Evolutionary conservation across 2,329 filamentous ascomycete species (phyloP), one percentile per base, ranked within the genome.

Genomic region (Cladorrhinum sp.): DNA sequence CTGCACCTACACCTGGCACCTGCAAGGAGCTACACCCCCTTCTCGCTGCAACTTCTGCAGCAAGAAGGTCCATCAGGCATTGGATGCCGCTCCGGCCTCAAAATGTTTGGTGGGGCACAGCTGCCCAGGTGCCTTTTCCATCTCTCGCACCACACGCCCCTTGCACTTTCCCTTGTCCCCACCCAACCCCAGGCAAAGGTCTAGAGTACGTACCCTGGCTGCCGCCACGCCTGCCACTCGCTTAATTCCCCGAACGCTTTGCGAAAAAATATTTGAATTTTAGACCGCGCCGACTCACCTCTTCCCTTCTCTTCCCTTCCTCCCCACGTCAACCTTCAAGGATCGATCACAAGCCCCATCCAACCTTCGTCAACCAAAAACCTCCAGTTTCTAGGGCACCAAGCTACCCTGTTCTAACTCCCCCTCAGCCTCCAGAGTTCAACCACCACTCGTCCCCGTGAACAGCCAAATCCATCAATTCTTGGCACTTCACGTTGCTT

Each of bases 381-480:
- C 69, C 67, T 67, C 75, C 72, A 72, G 73, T 72, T 77, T 87
- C 89, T 92, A 92, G 90, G 90, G 90, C 90, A 91, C 89, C 79
- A 85, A 92, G 90, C 90, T 90, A 92, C 90, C 90, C 90, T 92
- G 25, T 81, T n/a, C 77, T 76, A 79, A 79, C 79, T 80, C 82
- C 85, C 82, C 83, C 84, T 81, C 83, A 87, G 83, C 85, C 84
- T 45, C 83, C 87, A 89, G 87, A 90, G 87, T 89, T 81, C 81
- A 84, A 82, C 78, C 72, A 75, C 68, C 67, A 69, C 73, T 71
- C 73, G 71, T 74, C 41, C 38, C 74, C 71, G 69, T 70, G 70
- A 77, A 75, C 76, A 74, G n/a, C 75, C 74, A 69, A 61, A 64
- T 51, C 61, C 66, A 60, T 52, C 64, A 65, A 64, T 64, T 53